Evolutionary conservation across 2,329 filamentous ascomycete genomes (phyloP), one percentile per base, ranked within the genome.

Genomic region (Xylariaceae sp.): DNA sequence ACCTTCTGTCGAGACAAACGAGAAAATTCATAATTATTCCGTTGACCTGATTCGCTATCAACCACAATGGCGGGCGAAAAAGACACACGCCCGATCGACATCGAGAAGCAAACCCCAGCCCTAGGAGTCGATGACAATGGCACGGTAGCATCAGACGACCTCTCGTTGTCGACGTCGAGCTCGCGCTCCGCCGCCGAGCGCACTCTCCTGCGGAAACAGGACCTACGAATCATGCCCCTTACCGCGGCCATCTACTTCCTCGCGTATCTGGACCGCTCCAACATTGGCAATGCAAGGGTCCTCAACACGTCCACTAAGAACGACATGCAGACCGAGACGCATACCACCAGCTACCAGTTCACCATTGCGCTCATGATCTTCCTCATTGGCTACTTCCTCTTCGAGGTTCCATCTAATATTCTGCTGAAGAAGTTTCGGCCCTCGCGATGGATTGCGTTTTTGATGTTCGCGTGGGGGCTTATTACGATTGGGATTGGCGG

Each of bases 401-500:
- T 88, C 70, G 86, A 88, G 69, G 81, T 88, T 4, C 86, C 86
- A 0, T 85, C 82, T 58, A 88, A 88, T 67, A 78, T 87, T 44
- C 74, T 88, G n/a, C 76, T 88, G 57, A 87, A 87, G 73, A 84
- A 83, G 69, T 74, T 86, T 58, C 79, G 80, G 4, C 85, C 86
- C 0, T 83, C 82, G 23, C 76, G 83, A 56, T 88, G 87, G 80
- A 71, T 90, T 51, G 80, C 85, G 0, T 82, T 87, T 64, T 84
- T 90, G 64, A 86, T 88, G 71, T 76, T 84, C 34, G 74, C 78
- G 15, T 90, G 88, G 86, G 87, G 86, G 5, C 79, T 82, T 56
- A 79, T 89, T 57, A 87, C 88, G 23, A 85, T 88, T 8, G 79
- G 84, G 56, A 84, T 88, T 1, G 88, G 88, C 0, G 78, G 87